Conservation (phyloP, 495 filamentous ascomycete genomes). For the Neurospora tetrasperma region DNA sequence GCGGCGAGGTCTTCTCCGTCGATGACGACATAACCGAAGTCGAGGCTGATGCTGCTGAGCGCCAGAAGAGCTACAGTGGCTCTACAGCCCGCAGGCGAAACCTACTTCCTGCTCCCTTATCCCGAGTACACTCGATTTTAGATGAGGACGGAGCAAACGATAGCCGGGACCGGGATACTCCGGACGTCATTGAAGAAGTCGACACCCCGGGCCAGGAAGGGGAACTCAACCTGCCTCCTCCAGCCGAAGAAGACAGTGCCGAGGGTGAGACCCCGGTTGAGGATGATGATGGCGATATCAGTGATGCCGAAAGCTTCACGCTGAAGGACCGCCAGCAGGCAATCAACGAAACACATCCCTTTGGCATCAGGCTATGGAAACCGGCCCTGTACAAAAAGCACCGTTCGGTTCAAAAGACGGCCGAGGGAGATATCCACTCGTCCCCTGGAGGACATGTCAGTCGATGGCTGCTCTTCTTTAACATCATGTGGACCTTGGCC, state of each 20-base stretch:
- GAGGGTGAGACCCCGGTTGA: constrained; percentile 36
- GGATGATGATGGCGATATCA: constrained; percentile 51
- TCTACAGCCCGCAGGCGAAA: constrained; percentile 66
- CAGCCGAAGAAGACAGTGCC: constrained; percentile 16
- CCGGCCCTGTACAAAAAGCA: constrained; percentile 96
- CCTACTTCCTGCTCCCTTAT: constrained; percentile 47
- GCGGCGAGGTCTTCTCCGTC: constrained; percentile 82
- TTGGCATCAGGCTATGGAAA: constrained; percentile 98
- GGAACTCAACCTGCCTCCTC: constrained; percentile 7
- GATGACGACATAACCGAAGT: constrained; percentile 86
- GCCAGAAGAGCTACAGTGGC: constrained; percentile 34
- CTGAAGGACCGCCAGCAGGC: constrained; percentile 91
- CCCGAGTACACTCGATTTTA: constrained; percentile 43
- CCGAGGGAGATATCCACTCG: constrained; percentile 95
- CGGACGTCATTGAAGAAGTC: constrained; percentile 14
- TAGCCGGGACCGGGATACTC: constrained; percentile 20
- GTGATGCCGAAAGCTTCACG: constrained; percentile 75
- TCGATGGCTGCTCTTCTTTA: constrained; percentile 72
- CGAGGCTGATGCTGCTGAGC: constrained; percentile 43
- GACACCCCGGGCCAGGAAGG: constrained; percentile 17
- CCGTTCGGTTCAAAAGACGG: constrained; percentile 89
- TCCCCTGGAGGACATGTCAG: constrained; percentile 83
- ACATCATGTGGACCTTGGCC: constrained; percentile 78
- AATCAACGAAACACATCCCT: constrained; percentile 98
- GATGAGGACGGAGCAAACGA: constrained; percentile 39